Base-by-base conservation (phyloP, 179 eudicot genomes). In the Nepenthes alata region DNA sequence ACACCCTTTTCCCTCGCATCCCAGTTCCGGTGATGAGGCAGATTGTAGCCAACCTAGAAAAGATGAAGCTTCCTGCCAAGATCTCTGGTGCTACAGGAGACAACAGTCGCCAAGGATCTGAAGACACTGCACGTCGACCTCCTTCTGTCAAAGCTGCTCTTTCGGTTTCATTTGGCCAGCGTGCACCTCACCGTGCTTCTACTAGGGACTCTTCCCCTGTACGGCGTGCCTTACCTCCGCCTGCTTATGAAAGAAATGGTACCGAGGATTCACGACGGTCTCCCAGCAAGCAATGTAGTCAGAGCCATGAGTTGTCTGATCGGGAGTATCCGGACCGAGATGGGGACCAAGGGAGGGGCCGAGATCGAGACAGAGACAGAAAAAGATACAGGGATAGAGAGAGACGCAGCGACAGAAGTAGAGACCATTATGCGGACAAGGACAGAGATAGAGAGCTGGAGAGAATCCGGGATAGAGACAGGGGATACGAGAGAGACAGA, bases 141-240 rank as follows among this genome's bases (percentile, higher is more conserved):
- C 98, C 98, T 59, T 93, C 98, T 73, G 98, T 93, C 37, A 93
- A 93, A 79, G 98, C 98, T 53, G 84, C 98, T 35, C 95, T 93
- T 52, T 93, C 98, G 34, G 98, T 93, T 64, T 93, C 98, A 9
- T 93, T 93, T 64, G 98, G 98, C 15, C 98, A 93, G 70, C 93
- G 96, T 45, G 98, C 98, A 13, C 98, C 98, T 48, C 98, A 93
- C 54, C 93, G 98, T 36, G 95, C 96, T 45, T 86, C 96, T 51
- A 93, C 98, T 38, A 75, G 98, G 72, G 98, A 82, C 70, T 93
- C 96, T 3, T 89, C 98, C 39, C 98, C 98, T 60, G 93, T 93
- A 66, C 89, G 96, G 12, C 89, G 98, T 49, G 79, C 87, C 13
- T 62, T 73, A 2, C 75, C 81, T 10, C 82, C 90, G 49, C 69